Base-by-base conservation (phyloP, 164 flowering plant species). In the Saururus chinensis region DNA sequence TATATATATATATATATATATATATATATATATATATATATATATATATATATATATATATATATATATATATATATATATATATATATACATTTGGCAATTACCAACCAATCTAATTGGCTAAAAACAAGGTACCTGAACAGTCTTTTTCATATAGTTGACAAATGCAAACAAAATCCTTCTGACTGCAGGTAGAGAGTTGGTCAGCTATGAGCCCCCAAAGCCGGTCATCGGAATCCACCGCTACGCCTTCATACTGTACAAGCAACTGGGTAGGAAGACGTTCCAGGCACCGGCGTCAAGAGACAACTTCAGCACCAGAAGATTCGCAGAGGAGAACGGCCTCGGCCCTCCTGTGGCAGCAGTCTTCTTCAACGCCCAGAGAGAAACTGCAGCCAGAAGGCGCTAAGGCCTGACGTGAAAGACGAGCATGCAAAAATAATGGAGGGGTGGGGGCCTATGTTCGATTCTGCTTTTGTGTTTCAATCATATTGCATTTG, bases 321-420 rank as follows among this genome's bases (percentile, higher is more conserved):
- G 87, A 40, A 69, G 23, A 3, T 91, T 88, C 52, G 86, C 89
- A 0, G 82, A 77, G 0, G 84, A 80, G 14, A 84, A 91, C 41
- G 84, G 77, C 7, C 86, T 91, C 0, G 96, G 82, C 22, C 77
- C 69, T 17, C 92, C 96, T 11, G 96, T 91, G 51, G 93, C 92
- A n/a, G 92, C 86, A 56, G 87, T 85, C 30, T 91, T 69, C 80
- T 88, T 88, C 84, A 87, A 86, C 66, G 89, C 90, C 0, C 96
- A 91, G 52, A 71, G 95, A 62, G 90, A 84, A 72, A 88, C 89
- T 0, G 98, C 98, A 13, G 82, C 95, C 6, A 78, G 98, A 64
- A 80, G 92, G 30, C 42, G 66, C 19, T 63, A 40, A 54, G 17
- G 0, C 12, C 8, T 13, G 0, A 8, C 11, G 12, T 41, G 11